Percentiles rank a stretch among this genome's conserved stretches.
Evolutionary conservation across 2,329 filamentous ascomycete species (phyloP).

Genomic region (Pyrenochaeta sp.): DNA sequence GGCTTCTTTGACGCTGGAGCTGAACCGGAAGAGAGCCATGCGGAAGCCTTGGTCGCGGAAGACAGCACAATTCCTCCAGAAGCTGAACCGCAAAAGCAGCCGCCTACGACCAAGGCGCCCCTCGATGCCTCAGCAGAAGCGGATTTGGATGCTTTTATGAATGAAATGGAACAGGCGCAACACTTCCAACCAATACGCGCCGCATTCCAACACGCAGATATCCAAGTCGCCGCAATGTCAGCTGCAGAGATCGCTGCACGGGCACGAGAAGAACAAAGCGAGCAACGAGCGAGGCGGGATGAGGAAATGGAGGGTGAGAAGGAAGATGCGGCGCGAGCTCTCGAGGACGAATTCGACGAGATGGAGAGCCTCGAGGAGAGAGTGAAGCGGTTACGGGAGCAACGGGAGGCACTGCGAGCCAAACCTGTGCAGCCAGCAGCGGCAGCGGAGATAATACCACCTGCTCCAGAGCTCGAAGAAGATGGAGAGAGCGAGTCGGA

Average conservation of each 20-base stretch:
- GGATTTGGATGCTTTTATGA: constrained; percentile 64
- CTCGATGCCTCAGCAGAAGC: constrained; percentile 32
- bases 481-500: constrained; percentile 48
- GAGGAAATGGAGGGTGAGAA: constrained; percentile 57
- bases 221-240: constrained; percentile 56
- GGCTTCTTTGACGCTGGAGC: constrained; percentile 45
- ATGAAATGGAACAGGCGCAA: constrained; percentile 76
- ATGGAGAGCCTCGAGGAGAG: constrained; percentile 58
- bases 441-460: constrained; percentile 12
- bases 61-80: constrained; percentile 8
- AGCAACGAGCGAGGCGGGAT: constrained; percentile 52
- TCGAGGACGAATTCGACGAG: constrained; percentile 59
- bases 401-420: constrained; percentile 52
- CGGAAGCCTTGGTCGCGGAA: constrained; percentile 2
- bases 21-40: constrained; percentile 15
- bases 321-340: constrained; percentile 54
- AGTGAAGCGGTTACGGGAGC: constrained; percentile 54
- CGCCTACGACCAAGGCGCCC: constrained; percentile 11
- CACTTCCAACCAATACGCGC: constrained; percentile 81
- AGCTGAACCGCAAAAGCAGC: constrained; percentile 10
- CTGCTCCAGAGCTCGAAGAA: constrained; percentile 14
- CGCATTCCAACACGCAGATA: constrained; percentile 47
- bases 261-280: constrained; percentile 53
- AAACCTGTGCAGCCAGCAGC: constrained; percentile 20
- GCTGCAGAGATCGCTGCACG: constrained; percentile 56